Conservation (phyloP, 73 alveolate species). For the Blepharisma japonicum region DNA sequence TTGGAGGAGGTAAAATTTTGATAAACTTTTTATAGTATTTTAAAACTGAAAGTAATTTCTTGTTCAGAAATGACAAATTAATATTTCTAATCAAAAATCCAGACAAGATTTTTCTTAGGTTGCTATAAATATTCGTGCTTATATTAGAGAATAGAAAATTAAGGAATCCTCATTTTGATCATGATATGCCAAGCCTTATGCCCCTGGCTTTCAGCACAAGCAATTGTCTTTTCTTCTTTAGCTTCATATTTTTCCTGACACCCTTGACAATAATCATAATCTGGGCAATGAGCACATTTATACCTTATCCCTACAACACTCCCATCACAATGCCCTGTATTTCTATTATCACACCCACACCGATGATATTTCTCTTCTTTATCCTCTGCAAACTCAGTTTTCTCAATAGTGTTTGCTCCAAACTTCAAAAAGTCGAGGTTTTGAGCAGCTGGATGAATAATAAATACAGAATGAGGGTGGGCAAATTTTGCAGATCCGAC, state of each 20-base stretch:
- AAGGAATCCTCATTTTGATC: background rate
- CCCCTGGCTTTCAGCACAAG: background rate
- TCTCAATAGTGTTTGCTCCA: background rate
- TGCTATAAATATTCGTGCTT: too few species aligned
- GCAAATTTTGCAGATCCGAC: conserved; percentile 20
- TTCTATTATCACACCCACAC: conserved; percentile 30
- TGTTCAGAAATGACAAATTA: too few species aligned
- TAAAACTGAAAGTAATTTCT: too few species aligned
- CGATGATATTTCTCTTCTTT: background rate
- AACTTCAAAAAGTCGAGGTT: background rate
- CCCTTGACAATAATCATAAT: conserved; percentile 42
- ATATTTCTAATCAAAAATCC: too few species aligned
- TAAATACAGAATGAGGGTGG: conserved; percentile 25
- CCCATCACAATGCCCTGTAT: conserved; percentile 8
- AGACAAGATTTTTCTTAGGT: too few species aligned
- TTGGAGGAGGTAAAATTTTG: too few species aligned
- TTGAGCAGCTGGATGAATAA: background rate
- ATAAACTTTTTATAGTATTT: too few species aligned
- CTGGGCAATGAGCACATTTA: conserved; percentile 46
- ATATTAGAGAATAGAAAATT: too few species aligned
- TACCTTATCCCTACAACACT: conserved; percentile 35
- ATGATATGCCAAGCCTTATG: background rate
- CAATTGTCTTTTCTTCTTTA: too few species aligned
- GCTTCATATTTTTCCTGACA: conserved; percentile 29
- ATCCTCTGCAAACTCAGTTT: background rate